phyloP scores from a whole-genome alignment of 768 basidiomycete species.

The Russula sp. region DNA sequence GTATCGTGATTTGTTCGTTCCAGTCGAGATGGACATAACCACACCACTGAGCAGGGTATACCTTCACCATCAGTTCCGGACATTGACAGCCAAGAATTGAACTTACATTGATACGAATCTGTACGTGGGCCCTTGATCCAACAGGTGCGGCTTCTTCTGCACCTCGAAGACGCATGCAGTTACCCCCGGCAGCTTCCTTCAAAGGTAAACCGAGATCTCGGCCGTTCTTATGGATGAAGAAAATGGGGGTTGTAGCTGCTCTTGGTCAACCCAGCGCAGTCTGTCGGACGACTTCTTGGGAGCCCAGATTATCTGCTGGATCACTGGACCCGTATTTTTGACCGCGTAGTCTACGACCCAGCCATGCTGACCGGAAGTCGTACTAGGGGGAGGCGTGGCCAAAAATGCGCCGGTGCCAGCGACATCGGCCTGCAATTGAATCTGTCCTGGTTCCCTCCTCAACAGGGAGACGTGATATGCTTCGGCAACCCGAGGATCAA shows the following conservation, averaged over 20 bases:
- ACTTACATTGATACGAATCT: constrained; percentile 24
- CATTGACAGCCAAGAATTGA: not conserved
- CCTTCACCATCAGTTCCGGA: not conserved
- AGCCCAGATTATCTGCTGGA: constrained; percentile 10
- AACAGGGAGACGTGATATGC: not conserved
- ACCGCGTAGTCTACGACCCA: constrained; percentile 4
- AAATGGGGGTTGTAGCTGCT: constrained; percentile 18
- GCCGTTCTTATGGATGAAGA: constrained; percentile 3
- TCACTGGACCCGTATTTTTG: not conserved
- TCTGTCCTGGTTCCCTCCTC: not conserved
- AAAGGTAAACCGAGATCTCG: constrained; percentile 8
- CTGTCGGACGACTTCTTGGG: not conserved
- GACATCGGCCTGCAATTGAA: not conserved
- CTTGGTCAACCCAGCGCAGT: constrained; percentile 5
- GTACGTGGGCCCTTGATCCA: constrained; percentile 1
- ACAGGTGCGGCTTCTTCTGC: constrained; percentile 5
- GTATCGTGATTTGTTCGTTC: constrained; percentile 14
- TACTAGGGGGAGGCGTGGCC: not conserved
- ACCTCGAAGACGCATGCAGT: constrained; percentile 1
- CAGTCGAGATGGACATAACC: constrained; percentile 13
- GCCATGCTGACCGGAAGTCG: not conserved
- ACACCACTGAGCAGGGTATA: constrained; percentile 9
- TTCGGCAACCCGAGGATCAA: not conserved
- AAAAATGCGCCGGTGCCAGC: not conserved
- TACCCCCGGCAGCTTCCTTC: not conserved